Conservation (phyloP, 495 filamentous ascomycete species). For the Pyrenula aspistea region DNA sequence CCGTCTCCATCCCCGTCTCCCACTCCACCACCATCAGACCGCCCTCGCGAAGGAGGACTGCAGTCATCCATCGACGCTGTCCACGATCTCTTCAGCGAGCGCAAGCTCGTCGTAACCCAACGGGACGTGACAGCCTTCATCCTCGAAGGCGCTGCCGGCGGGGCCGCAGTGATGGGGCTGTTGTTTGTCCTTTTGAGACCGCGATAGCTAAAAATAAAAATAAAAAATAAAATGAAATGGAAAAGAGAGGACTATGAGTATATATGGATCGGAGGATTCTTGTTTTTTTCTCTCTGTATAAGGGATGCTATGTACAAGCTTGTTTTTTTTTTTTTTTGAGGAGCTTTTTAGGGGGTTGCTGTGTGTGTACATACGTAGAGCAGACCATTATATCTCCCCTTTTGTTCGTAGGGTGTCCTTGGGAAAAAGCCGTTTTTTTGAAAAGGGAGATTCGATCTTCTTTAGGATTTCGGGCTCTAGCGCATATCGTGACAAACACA, state of each 20-base stretch:
- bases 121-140: constrained; percentile 61
- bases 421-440: too few species aligned
- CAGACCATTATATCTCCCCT: too few species aligned
- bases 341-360: too few species aligned
- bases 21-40: not conserved
- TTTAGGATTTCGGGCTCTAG: too few species aligned
- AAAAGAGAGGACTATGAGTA: constrained; percentile 2
- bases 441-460: too few species aligned
- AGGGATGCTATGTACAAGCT: constrained; percentile 10
- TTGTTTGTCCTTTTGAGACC: constrained; percentile 47
- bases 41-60: constrained; percentile 8
- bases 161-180: constrained; percentile 49
- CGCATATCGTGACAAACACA: too few species aligned
- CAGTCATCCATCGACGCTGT: constrained; percentile 38
- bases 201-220: constrained; percentile 23
- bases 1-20: not conserved
- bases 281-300: too few species aligned
- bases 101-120: constrained; percentile 52
- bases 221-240: constrained; percentile 2
- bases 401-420: too few species aligned
- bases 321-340: too few species aligned
- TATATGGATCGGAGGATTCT: constrained; percentile 5
- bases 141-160: constrained; percentile 60
- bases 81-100: constrained; percentile 53
- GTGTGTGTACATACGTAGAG: too few species aligned